Percentiles rank a stretch among this genome's conserved stretches.
phyloP scores from a whole-genome alignment of 2,329 filamentous ascomycete species.

The Colletotrichum sp. region DNA sequence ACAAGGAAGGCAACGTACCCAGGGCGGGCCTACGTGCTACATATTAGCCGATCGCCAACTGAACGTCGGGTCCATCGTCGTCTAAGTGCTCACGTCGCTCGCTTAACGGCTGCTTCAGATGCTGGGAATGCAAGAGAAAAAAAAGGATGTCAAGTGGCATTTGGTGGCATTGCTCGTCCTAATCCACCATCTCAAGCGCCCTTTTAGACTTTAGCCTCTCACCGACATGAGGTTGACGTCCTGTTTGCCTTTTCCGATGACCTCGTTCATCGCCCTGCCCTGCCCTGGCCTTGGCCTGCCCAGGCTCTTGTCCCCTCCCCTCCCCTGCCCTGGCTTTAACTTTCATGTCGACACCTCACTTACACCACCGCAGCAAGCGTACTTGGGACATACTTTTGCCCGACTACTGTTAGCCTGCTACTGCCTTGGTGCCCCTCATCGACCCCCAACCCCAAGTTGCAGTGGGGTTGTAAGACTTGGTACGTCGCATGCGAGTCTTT shows the following conservation, averaged over 20 bases:
- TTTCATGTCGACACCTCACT: not conserved
- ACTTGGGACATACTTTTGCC: not conserved
- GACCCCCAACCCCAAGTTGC: not conserved
- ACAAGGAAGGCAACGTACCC: not conserved
- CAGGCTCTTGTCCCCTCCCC: not conserved
- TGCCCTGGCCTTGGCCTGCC: not conserved
- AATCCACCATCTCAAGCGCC: not conserved
- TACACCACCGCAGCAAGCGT: not conserved
- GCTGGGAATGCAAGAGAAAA: not conserved
- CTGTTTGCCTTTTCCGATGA: slow-evolving; percentile 16
- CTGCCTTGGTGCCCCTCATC: slow-evolving; percentile 4
- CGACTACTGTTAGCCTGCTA: not conserved
- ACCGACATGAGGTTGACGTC: slow-evolving; percentile 2
- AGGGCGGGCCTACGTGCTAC: not conserved
- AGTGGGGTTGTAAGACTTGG: not conserved
- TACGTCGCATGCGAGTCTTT: not conserved
- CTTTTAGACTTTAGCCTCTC: not conserved
- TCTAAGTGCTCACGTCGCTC: not conserved
- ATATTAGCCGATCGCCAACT: not conserved
- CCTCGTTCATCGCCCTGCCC: not conserved
- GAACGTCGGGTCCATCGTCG: not conserved
- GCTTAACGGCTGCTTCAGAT: not conserved
- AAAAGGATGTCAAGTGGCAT: not conserved
- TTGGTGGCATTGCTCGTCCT: not conserved
- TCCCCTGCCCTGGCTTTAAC: not conserved